These are phyloP conservation scores for Ceratocystis harringtonii DNA, from an alignment of 2,329 filamentous ascomycete genomes.

Conservation along the genomic window DNA sequence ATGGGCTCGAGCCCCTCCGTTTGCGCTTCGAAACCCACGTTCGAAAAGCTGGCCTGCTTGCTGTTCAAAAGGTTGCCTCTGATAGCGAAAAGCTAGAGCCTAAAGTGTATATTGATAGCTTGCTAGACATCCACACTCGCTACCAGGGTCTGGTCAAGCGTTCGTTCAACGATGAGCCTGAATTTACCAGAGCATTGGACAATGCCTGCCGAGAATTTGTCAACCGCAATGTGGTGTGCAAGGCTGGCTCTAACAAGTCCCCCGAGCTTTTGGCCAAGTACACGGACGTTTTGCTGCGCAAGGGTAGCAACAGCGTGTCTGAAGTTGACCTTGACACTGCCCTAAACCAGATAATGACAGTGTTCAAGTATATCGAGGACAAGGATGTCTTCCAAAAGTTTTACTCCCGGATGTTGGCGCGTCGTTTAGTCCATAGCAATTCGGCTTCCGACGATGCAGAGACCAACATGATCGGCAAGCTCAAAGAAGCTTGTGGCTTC, in stretches of 20 bases:
- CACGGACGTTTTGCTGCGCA: conserved; percentile 80
- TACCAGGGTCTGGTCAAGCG: conserved; percentile 84
- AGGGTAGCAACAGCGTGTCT: conserved; percentile 82
- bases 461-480: conserved; percentile 97
- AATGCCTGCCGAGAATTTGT: conserved; percentile 97
- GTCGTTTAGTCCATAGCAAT: conserved; percentile 84
- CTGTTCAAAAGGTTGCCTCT: conserved; percentile 78
- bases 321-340: conserved; percentile 86
- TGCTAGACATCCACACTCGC: conserved; percentile 85
- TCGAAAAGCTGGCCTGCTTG: conserved; percentile 70
- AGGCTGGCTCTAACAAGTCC: conserved; percentile 80
- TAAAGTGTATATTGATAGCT: conserved; percentile 88
- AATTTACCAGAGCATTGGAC: conserved; percentile 89
- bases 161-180: conserved; percentile 87
- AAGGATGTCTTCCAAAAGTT: conserved; percentile 99
- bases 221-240: conserved; percentile 94
- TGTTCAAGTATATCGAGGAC: conserved; percentile 99
- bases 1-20: conserved; percentile 78
- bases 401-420: conserved; percentile 91
- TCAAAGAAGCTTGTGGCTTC: conserved; percentile 96
- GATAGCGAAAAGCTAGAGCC: conserved; percentile 85
- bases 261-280: conserved; percentile 93
- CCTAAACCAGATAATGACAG: conserved; percentile 88
- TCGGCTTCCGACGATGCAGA: conserved; percentile 95
- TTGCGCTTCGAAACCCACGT: conserved; percentile 85